phyloP scores from a whole-genome alignment of 75 land plant genomes.

The Larix kaempferi region DNA sequence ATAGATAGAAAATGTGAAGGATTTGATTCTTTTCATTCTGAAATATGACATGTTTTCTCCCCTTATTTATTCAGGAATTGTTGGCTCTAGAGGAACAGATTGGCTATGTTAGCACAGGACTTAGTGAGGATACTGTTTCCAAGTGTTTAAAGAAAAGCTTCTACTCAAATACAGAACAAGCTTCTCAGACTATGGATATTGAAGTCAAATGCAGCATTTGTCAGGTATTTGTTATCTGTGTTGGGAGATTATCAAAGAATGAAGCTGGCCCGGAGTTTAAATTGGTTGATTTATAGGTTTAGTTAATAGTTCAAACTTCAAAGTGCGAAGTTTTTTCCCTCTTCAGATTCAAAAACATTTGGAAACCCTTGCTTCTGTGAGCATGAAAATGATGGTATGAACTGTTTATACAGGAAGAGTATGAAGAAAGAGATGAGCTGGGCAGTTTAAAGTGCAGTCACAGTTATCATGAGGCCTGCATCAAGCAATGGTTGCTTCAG shows the following conservation, averaged over 20 bases:
- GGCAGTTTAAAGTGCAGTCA: slow-evolving; percentile 63
- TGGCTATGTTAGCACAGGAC: slow-evolving; percentile 50
- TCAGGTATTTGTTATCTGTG: slow-evolving; percentile 30
- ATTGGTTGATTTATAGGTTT: not conserved
- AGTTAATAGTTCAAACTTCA: not conserved
- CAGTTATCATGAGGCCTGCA: slow-evolving; percentile 56
- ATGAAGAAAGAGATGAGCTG: slow-evolving; percentile 51
- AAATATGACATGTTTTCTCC: not conserved
- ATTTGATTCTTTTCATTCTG: not conserved
- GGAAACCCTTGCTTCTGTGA: not conserved
- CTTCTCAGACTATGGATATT: not conserved
- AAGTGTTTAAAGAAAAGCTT: slow-evolving; percentile 17
- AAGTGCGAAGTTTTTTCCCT: not conserved
- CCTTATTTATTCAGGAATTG: slow-evolving; percentile 32
- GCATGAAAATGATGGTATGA: not conserved
- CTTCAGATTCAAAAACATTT: not conserved
- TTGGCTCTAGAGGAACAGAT: slow-evolving; percentile 55
- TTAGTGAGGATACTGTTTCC: slow-evolving; percentile 22
- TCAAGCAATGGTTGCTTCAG: slow-evolving; percentile 63
- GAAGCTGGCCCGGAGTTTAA: not conserved
- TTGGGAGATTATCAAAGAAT: not conserved
- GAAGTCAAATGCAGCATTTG: slow-evolving; percentile 61
- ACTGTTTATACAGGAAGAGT: slow-evolving; percentile 57
- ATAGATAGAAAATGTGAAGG: not conserved
- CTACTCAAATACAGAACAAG: not conserved